Evolutionary conservation across 352 stramenopile genomes (phyloP), one percentile per base, ranked within the genome.

Genomic region (Pythium aquatile): DNA sequence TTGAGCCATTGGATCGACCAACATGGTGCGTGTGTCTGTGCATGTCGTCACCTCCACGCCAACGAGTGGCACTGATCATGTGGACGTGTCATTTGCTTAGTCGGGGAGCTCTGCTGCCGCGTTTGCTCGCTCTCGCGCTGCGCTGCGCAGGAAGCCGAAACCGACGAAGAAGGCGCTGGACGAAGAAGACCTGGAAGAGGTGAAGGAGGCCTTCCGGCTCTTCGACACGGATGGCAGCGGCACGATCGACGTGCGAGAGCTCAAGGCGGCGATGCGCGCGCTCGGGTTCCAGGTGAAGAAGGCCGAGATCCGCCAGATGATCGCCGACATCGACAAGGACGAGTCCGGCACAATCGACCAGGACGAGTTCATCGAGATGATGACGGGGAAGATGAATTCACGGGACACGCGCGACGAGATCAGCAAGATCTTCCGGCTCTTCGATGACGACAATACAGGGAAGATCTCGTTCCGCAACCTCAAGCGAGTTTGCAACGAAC

Each of bases 381-480:
- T 97, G 75, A 97, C 90, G 1, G 90, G 90, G 40, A 98, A 96
- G 70, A 97, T 98, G 91, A 95, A 90, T 65, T 81, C 85, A 26
- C 63, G 93, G 30, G 93, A 98, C 65, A 79, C 89, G 24, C 76
- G 88, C 4, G 93, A 98, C 55, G 93, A 98, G 65, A 96, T 97
- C 66, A 70, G 79, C 51, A 98, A 98, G 78, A 95, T 98, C 61
- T 98, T 98, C 62, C 75, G 85, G 48, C 86, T 98, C n/a, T 98
- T 98, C 67, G 94, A 98, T 69, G 93, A 98, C 58, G 94, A 98
- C 64, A 87, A 91, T 59, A 98, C 93, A 20, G 94, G 94, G 17
- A 97, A 96, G 56, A 98, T 98, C 58, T 97, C 90, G 32, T 98
- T 98, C 74, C 84, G 90, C 37, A 98, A 98, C 65, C 79, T 98